Conservation (phyloP, 306 rosid genomes). For the Oxytropis ochrocephala region DNA sequence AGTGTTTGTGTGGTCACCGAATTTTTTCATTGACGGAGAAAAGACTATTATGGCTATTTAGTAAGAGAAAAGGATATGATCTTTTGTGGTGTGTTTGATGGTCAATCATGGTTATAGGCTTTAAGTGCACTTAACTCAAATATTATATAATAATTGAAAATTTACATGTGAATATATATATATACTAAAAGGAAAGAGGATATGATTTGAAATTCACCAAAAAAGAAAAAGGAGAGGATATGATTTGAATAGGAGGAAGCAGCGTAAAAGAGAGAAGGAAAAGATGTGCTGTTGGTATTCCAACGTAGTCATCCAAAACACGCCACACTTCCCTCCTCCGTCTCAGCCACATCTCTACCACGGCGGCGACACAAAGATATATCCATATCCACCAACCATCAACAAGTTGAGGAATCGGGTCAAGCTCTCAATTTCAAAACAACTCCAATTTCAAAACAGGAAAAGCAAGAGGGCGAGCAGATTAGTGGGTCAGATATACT, state of each 20-base stretch:
- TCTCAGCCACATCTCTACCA: conserved; percentile 28
- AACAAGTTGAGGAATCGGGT: conserved; percentile 24
- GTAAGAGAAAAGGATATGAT: too few species aligned
- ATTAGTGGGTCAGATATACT: conserved; percentile 67
- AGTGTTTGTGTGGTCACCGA: too few species aligned
- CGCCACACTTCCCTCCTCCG: conserved; percentile 2
- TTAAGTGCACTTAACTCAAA: too few species aligned
- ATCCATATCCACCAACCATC: not conserved
- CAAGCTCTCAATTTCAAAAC: conserved; percentile 24
- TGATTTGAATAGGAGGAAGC: not conserved
- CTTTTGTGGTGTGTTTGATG: too few species aligned
- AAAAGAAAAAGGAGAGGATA: not conserved
- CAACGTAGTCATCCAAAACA: conserved; percentile 15
- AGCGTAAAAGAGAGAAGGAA: not conserved
- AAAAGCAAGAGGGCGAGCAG: conserved; percentile 10
- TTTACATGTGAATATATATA: too few species aligned
- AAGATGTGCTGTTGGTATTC: conserved; percentile 20
- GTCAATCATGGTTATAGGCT: too few species aligned
- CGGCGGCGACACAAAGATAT: not conserved
- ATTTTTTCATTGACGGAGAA: too few species aligned
- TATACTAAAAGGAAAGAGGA: too few species aligned
- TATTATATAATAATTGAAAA: too few species aligned
- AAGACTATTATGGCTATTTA: too few species aligned
- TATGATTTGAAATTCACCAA: not conserved
- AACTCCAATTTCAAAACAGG: conserved; percentile 2